Evolutionary conservation across 495 filamentous ascomycete genomes (phyloP).

Genomic region (Lasiosphaeris hirsuta): DNA sequence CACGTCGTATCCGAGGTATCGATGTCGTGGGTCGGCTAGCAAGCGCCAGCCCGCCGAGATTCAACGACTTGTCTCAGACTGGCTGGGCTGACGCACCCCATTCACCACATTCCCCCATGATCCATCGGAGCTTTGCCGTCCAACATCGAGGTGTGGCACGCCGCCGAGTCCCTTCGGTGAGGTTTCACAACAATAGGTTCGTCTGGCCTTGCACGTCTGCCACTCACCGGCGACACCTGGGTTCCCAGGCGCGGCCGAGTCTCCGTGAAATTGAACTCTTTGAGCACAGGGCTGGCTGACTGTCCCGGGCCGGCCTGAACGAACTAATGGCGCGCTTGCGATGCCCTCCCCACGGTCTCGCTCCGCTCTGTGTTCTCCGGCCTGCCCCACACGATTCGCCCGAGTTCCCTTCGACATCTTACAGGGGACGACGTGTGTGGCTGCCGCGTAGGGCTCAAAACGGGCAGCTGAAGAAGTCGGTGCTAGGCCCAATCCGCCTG

Average conservation of each 20-base stretch:
- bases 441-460: conserved; percentile 8
- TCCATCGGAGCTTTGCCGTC: too few relatives aligned
- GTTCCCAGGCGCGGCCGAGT: too few relatives aligned
- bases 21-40: background rate
- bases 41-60: conserved; percentile 5
- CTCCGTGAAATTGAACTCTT: background rate
- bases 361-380: background rate
- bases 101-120: too few relatives aligned
- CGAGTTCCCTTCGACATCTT: background rate
- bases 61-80: conserved; percentile 7
- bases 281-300: conserved; percentile 12
- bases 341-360: background rate
- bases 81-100: conserved; percentile 10
- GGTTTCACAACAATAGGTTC: too few relatives aligned
- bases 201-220: too few relatives aligned
- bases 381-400: background rate
- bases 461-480: too few relatives aligned
- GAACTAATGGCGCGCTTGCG: too few relatives aligned
- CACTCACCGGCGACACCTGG: too few relatives aligned
- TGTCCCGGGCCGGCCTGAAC: background rate
- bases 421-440: background rate
- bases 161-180: too few relatives aligned
- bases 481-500: background rate
- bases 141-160: too few relatives aligned
- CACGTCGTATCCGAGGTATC: background rate